These are phyloP conservation scores for Chlamydomonas sp. DNA, from an alignment of 139 green algal genomes.

Conservation along the genomic window DNA sequence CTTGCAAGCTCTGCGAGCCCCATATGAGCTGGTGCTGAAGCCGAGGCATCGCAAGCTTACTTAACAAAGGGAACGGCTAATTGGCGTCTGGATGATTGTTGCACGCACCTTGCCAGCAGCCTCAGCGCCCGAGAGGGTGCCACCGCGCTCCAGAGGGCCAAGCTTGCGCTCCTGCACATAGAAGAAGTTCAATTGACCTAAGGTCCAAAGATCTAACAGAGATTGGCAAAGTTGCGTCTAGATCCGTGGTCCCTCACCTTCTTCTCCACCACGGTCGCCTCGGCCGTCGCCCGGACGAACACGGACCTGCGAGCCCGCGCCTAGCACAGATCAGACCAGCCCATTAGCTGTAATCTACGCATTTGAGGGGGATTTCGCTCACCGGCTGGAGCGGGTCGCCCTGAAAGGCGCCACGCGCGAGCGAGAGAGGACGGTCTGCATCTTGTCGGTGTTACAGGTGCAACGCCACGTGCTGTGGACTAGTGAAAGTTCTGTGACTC, in stretches of 20 bases:
- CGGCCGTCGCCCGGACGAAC: conserved; percentile 36
- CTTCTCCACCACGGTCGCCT: conserved; percentile 29
- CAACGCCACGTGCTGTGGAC: background rate
- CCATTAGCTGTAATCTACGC: background rate
- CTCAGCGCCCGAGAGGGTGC: conserved; percentile 72
- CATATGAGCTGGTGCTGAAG: background rate
- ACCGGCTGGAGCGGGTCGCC: conserved; percentile 25
- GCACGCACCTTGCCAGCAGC: conserved; percentile 75
- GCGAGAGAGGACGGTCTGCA: conserved; percentile 23
- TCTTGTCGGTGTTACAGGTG: background rate
- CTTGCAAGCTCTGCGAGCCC: too few species aligned
- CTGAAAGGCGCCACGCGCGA: conserved; percentile 17
- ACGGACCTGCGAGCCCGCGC: background rate
- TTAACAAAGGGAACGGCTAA: background rate
- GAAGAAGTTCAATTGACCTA: background rate
- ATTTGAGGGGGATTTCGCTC: background rate
- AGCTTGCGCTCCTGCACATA: conserved; percentile 64
- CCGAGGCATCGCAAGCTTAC: background rate
- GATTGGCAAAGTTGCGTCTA: background rate
- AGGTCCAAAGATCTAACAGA: background rate
- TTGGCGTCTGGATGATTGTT: background rate
- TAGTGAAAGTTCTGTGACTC: too few species aligned
- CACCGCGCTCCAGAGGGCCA: conserved; percentile 72
- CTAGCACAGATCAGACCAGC: background rate
- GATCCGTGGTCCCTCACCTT: conserved; percentile 11